Percentiles rank a stretch among this genome's conserved stretches.
Conservation (phyloP, 805 yeast genomes). For the Metschnikowia shivogae region DNA sequence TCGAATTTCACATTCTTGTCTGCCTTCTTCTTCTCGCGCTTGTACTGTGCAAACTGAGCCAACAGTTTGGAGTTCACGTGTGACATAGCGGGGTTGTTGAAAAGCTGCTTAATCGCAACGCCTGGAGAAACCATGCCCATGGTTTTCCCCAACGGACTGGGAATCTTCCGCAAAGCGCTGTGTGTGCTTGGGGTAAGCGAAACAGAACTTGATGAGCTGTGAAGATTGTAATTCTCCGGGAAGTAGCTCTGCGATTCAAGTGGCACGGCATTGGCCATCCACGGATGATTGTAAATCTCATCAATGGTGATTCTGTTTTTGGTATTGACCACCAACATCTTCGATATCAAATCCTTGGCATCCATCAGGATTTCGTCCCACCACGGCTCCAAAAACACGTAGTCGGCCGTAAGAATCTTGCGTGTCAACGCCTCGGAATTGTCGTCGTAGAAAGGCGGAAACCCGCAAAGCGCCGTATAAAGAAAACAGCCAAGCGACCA, state of each 20-base stretch:
- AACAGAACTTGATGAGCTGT: background rate
- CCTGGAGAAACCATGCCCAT: conserved; percentile 15
- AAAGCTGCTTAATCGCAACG: conserved; percentile 38
- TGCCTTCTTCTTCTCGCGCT: conserved; percentile 11
- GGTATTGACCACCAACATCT: conserved; percentile 69
- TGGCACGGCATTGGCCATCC: conserved; percentile 43
- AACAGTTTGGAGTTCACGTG: conserved; percentile 16
- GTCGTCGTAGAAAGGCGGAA: conserved; percentile 95
- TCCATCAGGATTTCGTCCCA: conserved; percentile 76
- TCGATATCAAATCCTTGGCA: conserved; percentile 68
- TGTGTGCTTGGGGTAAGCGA: conserved; percentile 3
- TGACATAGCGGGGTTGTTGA: conserved; percentile 42
- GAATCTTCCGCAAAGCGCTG: conserved; percentile 5
- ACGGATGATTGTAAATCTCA: conserved; percentile 70
- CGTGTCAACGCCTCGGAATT: conserved; percentile 68
- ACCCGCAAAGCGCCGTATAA: conserved; percentile 91
- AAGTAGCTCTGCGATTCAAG: conserved; percentile 15
- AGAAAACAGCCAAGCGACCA: conserved; percentile 98
- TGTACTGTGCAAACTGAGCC: conserved; percentile 12
- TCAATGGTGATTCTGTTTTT: conserved; percentile 63
- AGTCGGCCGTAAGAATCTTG: conserved; percentile 77
- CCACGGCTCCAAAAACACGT: conserved; percentile 76
- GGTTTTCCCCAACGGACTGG: conserved; percentile 10
- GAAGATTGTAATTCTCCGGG: conserved; percentile 8
- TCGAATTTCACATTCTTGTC: conserved; percentile 22